Conservation (phyloP, 139 green algal species). For the Tetraselmis chui region DNA sequence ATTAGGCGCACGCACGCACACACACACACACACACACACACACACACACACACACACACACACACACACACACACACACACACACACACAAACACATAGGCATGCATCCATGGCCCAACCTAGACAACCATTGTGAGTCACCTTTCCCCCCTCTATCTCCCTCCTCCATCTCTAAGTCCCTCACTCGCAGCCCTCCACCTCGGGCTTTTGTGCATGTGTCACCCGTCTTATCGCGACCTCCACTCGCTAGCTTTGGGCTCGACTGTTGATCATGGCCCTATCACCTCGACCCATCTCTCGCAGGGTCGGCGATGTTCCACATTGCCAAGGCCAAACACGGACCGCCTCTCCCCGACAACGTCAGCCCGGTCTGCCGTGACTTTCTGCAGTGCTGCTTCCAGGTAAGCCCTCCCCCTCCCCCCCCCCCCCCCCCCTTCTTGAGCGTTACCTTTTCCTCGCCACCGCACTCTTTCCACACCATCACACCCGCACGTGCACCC, state of each 20-base stretch:
- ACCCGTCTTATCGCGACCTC: too few species aligned
- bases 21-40: too few species aligned
- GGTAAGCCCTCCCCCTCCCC: neutral
- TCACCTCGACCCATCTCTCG: too few species aligned
- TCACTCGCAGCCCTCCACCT: neutral
- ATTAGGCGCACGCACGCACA: too few species aligned
- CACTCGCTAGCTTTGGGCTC: constrained; percentile 11
- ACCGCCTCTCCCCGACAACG: constrained; percentile 13
- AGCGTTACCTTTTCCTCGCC: too few species aligned
- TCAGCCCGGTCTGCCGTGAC: constrained; percentile 5
- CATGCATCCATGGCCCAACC: constrained; percentile 32
- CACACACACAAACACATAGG: too few species aligned
- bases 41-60: too few species aligned
- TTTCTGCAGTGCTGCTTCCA: constrained; percentile 37
- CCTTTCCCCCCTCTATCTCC: neutral
- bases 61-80: too few species aligned
- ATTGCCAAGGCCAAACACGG: constrained; percentile 23
- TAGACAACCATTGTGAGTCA: constrained; percentile 23
- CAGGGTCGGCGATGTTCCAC: constrained; percentile 34
- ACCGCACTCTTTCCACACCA: neutral
- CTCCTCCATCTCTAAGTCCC: too few species aligned
- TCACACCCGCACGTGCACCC: neutral
- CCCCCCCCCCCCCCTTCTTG: too few species aligned
- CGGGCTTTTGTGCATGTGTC: neutral
- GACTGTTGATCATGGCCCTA: too few species aligned